Base-by-base conservation (phyloP, 208 protist genomes). In the Naegleria lovaniensis region DNA sequence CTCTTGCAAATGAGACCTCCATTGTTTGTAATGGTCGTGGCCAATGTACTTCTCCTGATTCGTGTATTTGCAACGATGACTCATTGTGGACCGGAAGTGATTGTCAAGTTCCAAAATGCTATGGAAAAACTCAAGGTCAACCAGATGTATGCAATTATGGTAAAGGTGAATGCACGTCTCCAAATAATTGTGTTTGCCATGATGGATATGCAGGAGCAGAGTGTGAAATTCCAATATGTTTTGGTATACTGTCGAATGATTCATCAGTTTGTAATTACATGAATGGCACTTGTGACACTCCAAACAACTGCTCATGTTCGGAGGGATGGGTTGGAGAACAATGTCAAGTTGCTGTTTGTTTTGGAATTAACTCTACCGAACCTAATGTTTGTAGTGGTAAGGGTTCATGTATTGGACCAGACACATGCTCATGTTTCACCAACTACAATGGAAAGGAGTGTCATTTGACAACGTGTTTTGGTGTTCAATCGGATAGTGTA, bases 281-380 rank as follows among this genome's bases (percentile, higher is more conserved):
- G n/a, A 85, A 85, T 48, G 85, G 85, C 15, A 88, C 85, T 88
- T 88, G 85, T 88, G 6, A 33, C 5, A 22, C 40, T 59, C 85
- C 85, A 38, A 22, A 88, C 25, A 36, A 3, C 59, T 88, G 85
- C 25, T 5, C 13, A 36, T 79, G 67, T 79, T 29, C 5, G 9
- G 5, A 5, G 5, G 29, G 67, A 36, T 79, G 33, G 5, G 5
- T 5, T 36, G 67, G 67, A 79, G 29, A 6, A 29, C 22, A 79
- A 9, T 79, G 67, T 25, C 9, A 5, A 36, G 67, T 79, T 15
- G 5, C 19, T 79, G 22, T 36, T 36, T 85, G 83, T 39, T 85
- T 51, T 48, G 83, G 83, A 40, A 85, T 85, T 41, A 40, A 40
- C 29, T 9, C 16, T 33, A 40, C n/a, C 33, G 83, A 85, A 51